Evolutionary conservation across 495 filamentous ascomycete genomes (phyloP), one percentile per base, ranked within the genome.

Genomic region (Xylaria palmicola): DNA sequence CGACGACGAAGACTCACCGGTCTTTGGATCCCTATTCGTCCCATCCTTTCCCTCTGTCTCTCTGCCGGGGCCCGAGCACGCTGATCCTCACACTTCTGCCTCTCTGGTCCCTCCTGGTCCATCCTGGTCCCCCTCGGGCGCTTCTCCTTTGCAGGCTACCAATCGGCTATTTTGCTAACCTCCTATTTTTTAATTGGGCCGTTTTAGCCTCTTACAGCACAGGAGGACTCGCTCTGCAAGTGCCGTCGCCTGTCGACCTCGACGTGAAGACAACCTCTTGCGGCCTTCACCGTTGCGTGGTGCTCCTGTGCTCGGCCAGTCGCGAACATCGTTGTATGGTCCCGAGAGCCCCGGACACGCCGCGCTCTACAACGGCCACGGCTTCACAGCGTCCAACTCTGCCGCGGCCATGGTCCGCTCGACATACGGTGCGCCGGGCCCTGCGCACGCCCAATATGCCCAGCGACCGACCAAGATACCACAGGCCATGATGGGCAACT

Each of bases 401-500:
- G 32, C 26, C 30, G 44, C 45, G 45, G 57, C 36, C 20, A 60
- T 60, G 55, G 41, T 64, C 32, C 69, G 69, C 39, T 62, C 67
- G 19, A 62, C 29, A 30, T 62, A 60, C 56, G 61, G 56, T 20
- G 47, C 64, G 41, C 55, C 59, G 36, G 64, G 65, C 3, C 64
- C 66, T 20, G 45, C 61, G 8, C 63, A 65, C 30, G 45, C 57
- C 17, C 64, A 66, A 27, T 59, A 64, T 19, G 37, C 44, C 17
- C 61, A 66, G 9, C 66, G 50, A 49, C 51, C 66, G 36, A 62
- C 40, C 12, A 65, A 24, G 8, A 54, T 63, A 30, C 60, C 69
- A 2, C 58, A 62, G 15, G 51, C 62, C 1, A 72, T 72, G 69
- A 60, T 61, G 65, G 57, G 64, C 20, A 68, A 68, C 27, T 72